Evolutionary conservation across 2,329 filamentous ascomycete genomes (phyloP).

Genomic region (Colletotrichum tropicicola): DNA sequence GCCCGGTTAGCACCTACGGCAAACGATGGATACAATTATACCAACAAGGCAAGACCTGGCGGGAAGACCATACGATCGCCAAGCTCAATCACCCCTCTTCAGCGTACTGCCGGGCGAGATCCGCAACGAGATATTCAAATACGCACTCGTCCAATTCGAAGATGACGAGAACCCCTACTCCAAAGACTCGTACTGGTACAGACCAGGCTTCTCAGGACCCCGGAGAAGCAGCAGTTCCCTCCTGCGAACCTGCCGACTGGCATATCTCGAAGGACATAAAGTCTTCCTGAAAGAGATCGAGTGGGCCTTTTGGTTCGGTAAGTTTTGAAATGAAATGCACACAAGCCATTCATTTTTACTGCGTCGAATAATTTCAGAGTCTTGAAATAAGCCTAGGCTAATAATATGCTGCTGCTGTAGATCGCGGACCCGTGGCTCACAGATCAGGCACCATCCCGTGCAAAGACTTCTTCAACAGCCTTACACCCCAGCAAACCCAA

Average conservation of each 20-base stretch:
- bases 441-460: neutral
- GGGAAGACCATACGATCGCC: neutral
- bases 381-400: no score
- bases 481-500: constrained; percentile 34
- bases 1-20: no score
- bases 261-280: constrained; percentile 8
- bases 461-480: neutral
- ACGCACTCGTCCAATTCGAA: constrained; percentile 47
- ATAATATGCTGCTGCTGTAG: no score
- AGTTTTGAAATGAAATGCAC: fast-evolving
- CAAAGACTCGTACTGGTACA: constrained; percentile 44
- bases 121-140: constrained; percentile 55
- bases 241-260: constrained; percentile 49
- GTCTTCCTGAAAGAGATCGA: constrained; percentile 17
- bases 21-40: neutral
- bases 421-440: constrained; percentile 8
- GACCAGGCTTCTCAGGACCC: constrained; percentile 50
- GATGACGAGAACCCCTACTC: constrained; percentile 41
- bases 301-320: constrained; percentile 25
- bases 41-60: neutral
- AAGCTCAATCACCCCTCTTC: constrained; percentile 40
- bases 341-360: no score
- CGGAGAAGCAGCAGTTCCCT: constrained; percentile 46
- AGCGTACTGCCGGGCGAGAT: constrained; percentile 55
- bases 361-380: no score